Evolutionary conservation across 2,329 filamentous ascomycete genomes (phyloP).

Genomic region (Trichoderma aggressivum): DNA sequence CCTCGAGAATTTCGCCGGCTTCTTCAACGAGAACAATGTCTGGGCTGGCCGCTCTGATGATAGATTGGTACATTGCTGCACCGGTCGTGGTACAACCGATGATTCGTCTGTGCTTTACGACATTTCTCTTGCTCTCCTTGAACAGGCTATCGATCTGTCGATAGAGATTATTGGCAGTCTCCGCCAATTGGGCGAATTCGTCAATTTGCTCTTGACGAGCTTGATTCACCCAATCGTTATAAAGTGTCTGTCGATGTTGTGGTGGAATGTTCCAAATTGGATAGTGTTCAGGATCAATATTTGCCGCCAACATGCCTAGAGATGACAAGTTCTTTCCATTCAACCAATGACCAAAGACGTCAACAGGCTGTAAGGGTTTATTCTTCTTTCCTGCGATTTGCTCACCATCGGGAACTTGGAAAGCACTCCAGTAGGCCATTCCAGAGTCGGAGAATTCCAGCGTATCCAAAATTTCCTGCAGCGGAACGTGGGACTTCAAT

Average conservation of each 20-base stretch:
- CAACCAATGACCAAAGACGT: constrained; percentile 26
- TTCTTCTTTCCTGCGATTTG: constrained; percentile 43
- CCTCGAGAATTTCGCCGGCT: constrained; percentile 69
- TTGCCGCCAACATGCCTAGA: background rate
- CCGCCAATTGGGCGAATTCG: constrained; percentile 37
- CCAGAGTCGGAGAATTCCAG: constrained; percentile 53
- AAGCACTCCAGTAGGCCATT: constrained; percentile 52
- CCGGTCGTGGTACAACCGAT: constrained; percentile 71
- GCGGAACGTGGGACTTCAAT: background rate
- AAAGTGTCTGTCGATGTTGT: constrained; percentile 34
- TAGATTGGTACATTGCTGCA: constrained; percentile 58
- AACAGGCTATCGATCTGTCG: constrained; percentile 42
- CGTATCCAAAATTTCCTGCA: constrained; percentile 30
- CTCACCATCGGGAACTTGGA: constrained; percentile 54
- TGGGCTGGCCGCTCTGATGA: constrained; percentile 52
- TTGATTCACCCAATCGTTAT: constrained; percentile 41
- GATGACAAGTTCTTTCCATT: background rate
- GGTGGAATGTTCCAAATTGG: constrained; percentile 52
- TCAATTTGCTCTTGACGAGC: constrained; percentile 50
- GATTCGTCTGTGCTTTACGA: constrained; percentile 54
- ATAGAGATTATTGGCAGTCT: constrained; percentile 42
- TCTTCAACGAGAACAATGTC: constrained; percentile 67
- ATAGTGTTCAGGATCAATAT: constrained; percentile 27
- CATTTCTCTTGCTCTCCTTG: constrained; percentile 38
- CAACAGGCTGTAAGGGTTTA: constrained; percentile 35